These are phyloP conservation scores for Microsporum canis DNA, from an alignment of 2,329 filamentous ascomycete species.

Conservation along the genomic window DNA sequence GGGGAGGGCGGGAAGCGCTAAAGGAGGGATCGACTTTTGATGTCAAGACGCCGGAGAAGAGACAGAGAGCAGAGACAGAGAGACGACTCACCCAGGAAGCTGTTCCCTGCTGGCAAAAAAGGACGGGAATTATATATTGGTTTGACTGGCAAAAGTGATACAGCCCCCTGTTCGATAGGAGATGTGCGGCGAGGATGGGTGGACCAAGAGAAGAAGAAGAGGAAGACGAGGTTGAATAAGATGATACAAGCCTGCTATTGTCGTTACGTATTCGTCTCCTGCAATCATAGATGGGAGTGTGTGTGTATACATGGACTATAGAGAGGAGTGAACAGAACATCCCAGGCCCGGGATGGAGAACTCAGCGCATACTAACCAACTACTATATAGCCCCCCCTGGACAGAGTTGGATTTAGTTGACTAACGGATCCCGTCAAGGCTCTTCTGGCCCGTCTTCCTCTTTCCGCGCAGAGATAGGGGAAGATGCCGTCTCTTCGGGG, in stretches of 20 bases:
- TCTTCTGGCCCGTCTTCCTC: too few relatives aligned
- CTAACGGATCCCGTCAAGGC: too few relatives aligned
- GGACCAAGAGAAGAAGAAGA: neutral
- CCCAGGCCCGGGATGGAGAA: too few relatives aligned
- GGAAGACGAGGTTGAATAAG: neutral
- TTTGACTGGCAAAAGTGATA: neutral
- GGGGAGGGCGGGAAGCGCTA: too few relatives aligned
- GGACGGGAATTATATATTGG: neutral
- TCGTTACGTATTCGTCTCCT: too few relatives aligned
- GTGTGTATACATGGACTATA: too few relatives aligned
- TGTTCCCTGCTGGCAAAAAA: neutral
- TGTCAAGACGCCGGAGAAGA: too few relatives aligned
- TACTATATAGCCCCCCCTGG: neutral
- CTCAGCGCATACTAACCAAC: neutral
- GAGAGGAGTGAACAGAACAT: too few relatives aligned
- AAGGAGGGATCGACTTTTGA: too few relatives aligned
- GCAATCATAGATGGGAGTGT: too few relatives aligned
- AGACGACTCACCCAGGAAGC: neutral
- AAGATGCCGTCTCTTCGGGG: neutral
- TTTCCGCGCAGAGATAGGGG: neutral
- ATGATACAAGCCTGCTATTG: too few relatives aligned
- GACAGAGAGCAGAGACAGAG: neutral
- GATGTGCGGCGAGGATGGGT: neutral
- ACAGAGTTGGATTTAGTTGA: neutral
- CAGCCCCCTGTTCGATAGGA: neutral